Evolutionary conservation across 2,329 filamentous ascomycete species (phyloP).

Genomic region (Monosporascus sp.): DNA sequence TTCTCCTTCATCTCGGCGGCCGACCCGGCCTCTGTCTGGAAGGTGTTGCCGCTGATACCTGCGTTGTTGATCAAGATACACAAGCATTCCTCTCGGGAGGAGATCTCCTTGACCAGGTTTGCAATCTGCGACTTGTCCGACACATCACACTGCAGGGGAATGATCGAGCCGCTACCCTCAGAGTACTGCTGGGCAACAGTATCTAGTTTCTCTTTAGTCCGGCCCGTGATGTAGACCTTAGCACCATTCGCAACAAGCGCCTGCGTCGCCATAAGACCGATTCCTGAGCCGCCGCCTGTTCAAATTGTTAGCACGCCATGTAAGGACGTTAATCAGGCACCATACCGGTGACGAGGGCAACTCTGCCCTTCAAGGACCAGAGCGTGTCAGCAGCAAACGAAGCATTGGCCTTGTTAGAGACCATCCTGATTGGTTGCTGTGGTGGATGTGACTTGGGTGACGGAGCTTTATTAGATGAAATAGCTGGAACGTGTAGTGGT

Average conservation of each 20-base stretch:
- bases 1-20: slow-evolving; percentile 49
- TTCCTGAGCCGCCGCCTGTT: slow-evolving; percentile 52
- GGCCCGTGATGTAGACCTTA: slow-evolving; percentile 67
- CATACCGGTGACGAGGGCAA: slow-evolving; percentile 41
- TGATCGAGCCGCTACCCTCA: slow-evolving; percentile 49
- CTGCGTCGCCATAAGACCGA: slow-evolving; percentile 65
- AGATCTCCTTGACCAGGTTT: slow-evolving; percentile 52
- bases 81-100: slow-evolving; percentile 49
- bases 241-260: slow-evolving; percentile 62
- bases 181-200: slow-evolving; percentile 53
- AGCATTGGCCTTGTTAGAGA: slow-evolving; percentile 22
- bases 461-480: neutral
- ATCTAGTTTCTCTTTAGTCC: slow-evolving; percentile 57
- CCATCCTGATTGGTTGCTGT: slow-evolving; percentile 15
- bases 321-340: neutral
- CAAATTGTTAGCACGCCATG: neutral
- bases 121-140: slow-evolving; percentile 56
- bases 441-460: neutral
- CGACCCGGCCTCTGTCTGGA: slow-evolving; percentile 50
- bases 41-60: slow-evolving; percentile 52
- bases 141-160: slow-evolving; percentile 57
- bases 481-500: neutral
- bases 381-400: slow-evolving; percentile 31
- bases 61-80: slow-evolving; percentile 66
- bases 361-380: slow-evolving; percentile 37